Evolutionary conservation across 2,329 filamentous ascomycete genomes (phyloP), one percentile per base, ranked within the genome.

Genomic region (Penicillium sp.): DNA sequence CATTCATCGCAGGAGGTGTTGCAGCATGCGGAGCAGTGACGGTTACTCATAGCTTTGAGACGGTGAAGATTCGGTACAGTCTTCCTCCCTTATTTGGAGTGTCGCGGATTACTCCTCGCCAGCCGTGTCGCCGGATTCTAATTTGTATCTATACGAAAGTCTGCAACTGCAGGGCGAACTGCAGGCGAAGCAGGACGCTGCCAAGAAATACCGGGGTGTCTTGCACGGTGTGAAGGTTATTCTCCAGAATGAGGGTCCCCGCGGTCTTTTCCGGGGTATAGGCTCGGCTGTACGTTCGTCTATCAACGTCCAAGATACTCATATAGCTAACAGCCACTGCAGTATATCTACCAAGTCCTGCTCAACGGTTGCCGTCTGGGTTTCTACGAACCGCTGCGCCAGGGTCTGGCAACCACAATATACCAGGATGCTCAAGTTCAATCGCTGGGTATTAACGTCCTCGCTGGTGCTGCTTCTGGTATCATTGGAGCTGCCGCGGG

Each of bases 11-110:
- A 49, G 93, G 93, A 67, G 93, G 93, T 67, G 86, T 98, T 66
- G 93, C 93, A 66, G 93, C 93, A 58, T 97, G 91, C 73, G 93
- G 93, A 66, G 93, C 93, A 57, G 93, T 98, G 50, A 97, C 91
- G 35, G 90, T 94, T 58, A 97, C 93, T 43, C 93, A 98, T 72
- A 90, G 90, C 50, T 97, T 97, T 74, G 93, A 98, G 74, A 97
- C 91, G 12, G 89, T 98, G 69, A 98, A 98, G 80, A 97, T 97
- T 67, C 87, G 90, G 85, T 90, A n/a, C n/a, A n/a, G n/a, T n/a
- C n/a, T n/a, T n/a, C n/a, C n/a, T n/a, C n/a, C n/a, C n/a, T n/a
- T n/a, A n/a, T n/a, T n/a, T n/a, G n/a, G n/a, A n/a, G n/a, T n/a
- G n/a, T n/a, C n/a, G n/a, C n/a, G n/a, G n/a, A n/a, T 76, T 17